Conservation (phyloP, 371 early-diverging fungal species). For the Apophysomyces sp. region DNA sequence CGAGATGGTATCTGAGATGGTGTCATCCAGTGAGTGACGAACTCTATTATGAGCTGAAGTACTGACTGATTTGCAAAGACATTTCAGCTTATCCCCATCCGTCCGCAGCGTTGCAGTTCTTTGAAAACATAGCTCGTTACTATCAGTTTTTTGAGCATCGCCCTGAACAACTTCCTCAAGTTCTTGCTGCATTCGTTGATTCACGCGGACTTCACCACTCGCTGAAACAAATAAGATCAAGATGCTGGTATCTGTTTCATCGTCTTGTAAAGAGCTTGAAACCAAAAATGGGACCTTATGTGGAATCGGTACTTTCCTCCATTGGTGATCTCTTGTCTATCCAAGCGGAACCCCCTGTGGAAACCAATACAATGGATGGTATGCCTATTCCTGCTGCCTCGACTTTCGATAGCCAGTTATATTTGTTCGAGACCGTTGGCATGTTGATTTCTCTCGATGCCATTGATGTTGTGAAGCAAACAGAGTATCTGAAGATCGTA, state of each 20-base stretch:
- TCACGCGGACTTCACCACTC: conserved; percentile 80
- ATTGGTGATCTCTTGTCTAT: conserved; percentile 75
- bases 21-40: conserved; percentile 42
- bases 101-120: conserved; percentile 72
- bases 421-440: conserved; percentile 91
- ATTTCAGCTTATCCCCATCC: conserved; percentile 82
- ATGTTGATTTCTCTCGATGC: conserved; percentile 78
- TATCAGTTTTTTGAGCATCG: conserved; percentile 72
- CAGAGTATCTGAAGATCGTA: conserved; percentile 73
- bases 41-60: background rate
- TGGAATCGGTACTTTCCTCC: conserved; percentile 64
- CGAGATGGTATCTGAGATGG: conserved; percentile 72
- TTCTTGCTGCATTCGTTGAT: conserved; percentile 77
- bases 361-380: conserved; percentile 43
- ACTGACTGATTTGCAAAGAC: conserved; percentile 29
- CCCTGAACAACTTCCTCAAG: conserved; percentile 69
- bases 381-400: conserved; percentile 53
- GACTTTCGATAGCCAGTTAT: conserved; percentile 83
- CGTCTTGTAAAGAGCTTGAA: conserved; percentile 82
- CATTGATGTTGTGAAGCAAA: conserved; percentile 69
- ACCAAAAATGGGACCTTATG: conserved; percentile 60
- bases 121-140: conserved; percentile 78
- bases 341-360: conserved; percentile 62
- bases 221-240: conserved; percentile 65
- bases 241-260: conserved; percentile 90